Conservation (phyloP, 768 basidiomycete species). For the Coprinopsis sp. region DNA sequence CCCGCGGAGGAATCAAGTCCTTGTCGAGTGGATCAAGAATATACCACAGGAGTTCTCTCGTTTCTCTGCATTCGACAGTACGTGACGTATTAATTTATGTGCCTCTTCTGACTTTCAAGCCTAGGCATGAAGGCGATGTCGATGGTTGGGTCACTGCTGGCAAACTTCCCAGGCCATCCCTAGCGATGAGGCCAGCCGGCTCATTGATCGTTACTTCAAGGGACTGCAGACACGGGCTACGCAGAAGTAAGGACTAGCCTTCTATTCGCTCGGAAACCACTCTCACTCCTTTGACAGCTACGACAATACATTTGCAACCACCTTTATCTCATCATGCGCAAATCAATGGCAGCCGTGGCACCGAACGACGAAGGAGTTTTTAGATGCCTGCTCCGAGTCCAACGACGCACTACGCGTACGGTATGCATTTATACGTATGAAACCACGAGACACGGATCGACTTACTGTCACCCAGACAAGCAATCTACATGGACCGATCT, state of each 20-base stretch:
- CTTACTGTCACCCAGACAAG: conserved; percentile 37
- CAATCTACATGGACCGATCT: conserved; percentile 54
- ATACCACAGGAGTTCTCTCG: conserved; percentile 78
- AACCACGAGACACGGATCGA: no score
- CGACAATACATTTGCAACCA: conserved; percentile 65
- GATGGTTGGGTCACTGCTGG: conserved; percentile 61
- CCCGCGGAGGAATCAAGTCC: conserved; percentile 66
- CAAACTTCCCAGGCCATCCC: conserved; percentile 64
- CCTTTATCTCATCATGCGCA: conserved; percentile 50
- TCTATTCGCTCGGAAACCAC: conserved; percentile 3
- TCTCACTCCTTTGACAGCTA: conserved; percentile 42
- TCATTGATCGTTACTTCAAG: conserved; percentile 67
- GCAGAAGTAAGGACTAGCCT: conserved; percentile 56
- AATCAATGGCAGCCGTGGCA: conserved; percentile 70
- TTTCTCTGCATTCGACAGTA: conserved; percentile 85
- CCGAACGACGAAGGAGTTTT: conserved; percentile 47
- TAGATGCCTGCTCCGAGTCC: conserved; percentile 46
- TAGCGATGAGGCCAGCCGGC: conserved; percentile 60
- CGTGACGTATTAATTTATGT: conserved; percentile 20
- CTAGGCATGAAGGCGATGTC: conserved; percentile 77
- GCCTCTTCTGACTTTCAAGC: conserved; percentile 7
- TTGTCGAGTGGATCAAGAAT: conserved; percentile 74
- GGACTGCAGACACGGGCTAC: conserved; percentile 76
- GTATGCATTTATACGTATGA: conserved; percentile 25
- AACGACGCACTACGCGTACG: conserved; percentile 60